Percentiles rank a stretch among this genome's conserved stretches.
Evolutionary conservation across 352 stramenopile species (phyloP).

Genomic region (Phytophthora melonis): DNA sequence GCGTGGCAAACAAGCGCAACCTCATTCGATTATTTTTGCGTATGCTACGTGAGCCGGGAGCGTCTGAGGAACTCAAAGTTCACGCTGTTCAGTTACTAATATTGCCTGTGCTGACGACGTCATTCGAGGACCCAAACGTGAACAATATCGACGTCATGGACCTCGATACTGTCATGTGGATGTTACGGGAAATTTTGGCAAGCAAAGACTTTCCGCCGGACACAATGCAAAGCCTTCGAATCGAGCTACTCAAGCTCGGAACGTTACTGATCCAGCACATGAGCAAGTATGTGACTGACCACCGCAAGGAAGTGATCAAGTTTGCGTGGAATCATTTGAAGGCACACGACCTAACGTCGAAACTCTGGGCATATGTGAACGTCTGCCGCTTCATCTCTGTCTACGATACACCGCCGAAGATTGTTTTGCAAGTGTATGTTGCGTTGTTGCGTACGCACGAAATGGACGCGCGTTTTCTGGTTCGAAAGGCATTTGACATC

Average conservation of each 20-base stretch:
- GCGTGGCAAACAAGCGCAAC: constrained; percentile 74
- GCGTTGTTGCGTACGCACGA: constrained; percentile 95
- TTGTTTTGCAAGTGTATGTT: constrained; percentile 97
- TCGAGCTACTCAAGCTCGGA: constrained; percentile 95
- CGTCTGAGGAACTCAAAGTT: constrained; percentile 93
- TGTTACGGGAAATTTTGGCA: constrained; percentile 88
- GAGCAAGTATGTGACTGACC: constrained; percentile 92
- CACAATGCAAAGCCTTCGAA: constrained; percentile 82
- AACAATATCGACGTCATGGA: constrained; percentile 91
- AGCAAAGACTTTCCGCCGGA: constrained; percentile 84
- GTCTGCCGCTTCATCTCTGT: constrained; percentile 97
- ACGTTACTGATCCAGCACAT: constrained; percentile 97
- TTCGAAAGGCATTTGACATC: constrained; percentile 96
- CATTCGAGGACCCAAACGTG: constrained; percentile 83
- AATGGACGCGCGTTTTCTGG: constrained; percentile 94
- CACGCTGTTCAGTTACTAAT: constrained; percentile 94
- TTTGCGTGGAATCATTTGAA: constrained; percentile 98
- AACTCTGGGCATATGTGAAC: constrained; percentile 98
- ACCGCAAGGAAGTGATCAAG: constrained; percentile 98
- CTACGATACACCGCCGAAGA: constrained; percentile 97
- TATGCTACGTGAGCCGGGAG: constrained; percentile 77
- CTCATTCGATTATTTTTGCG: constrained; percentile 93
- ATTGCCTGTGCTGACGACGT: constrained; percentile 92
- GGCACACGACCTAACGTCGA: constrained; percentile 94
- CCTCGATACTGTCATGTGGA: constrained; percentile 88